Evolutionary conservation across 129 eudicot genomes (phyloP), one percentile per base, ranked within the genome.

Genomic region (sunflower (Helianthus annuus)): DNA sequence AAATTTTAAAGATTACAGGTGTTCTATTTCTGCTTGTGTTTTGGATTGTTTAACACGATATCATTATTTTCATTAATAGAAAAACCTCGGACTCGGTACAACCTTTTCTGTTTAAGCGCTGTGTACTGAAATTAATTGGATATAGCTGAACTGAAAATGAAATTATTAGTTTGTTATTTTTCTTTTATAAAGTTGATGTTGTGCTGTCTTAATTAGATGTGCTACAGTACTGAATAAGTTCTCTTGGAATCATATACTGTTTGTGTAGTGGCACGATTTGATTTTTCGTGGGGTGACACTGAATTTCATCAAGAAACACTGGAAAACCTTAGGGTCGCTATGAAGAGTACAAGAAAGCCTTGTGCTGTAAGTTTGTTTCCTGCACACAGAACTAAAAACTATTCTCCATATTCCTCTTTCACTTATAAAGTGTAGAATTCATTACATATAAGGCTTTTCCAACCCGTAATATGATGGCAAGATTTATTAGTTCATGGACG

Each of bases 201-300:
- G 9, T 27, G 5, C 16, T 27, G 40, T 24, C 15, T 58, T 11
- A 27, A 24, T 11, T 58, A 27, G 42, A 29, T 10, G 12, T 58
- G 40, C 11, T 11, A 58, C 64, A 24, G 3, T 58, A 58, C 16
- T 29, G 64, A 58, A 11, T 58, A 59, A 13, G 16, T 16, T 59
- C 22, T 55, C 11, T 66, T 66, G 74, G 53, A 70, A 58, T 52
- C 53, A 6, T 70, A 60, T 54, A 69, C 53, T 48, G 61, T 73
- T 13, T 44, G 6, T 82, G 81, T 44, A 91, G 97, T 91, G 76
- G 97, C 97, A 55, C 81, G 96, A 46, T 88, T 91, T 80, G 97
- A 91, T 80, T 91, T 91, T 73, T 85, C 97, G 36, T 91, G 86
- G 90, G 97, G 92, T 46, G 88, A 88, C 48, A 46, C 84, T 68